Conservation (phyloP, 2,329 filamentous ascomycete species). For the Neoscytalidium dimidiatum region DNA sequence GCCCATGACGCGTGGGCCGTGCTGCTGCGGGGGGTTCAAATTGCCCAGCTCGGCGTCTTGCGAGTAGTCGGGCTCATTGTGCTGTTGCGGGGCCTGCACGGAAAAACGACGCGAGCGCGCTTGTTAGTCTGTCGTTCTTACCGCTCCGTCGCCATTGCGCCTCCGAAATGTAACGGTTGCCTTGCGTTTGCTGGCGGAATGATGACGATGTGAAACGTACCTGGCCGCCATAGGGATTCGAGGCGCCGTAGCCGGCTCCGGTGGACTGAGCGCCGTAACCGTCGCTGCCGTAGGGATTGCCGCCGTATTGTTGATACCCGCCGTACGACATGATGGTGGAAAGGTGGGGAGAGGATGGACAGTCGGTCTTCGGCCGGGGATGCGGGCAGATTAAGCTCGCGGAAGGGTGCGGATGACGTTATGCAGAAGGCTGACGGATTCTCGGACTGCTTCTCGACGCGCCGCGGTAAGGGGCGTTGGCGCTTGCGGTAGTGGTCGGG, state of each 20-base stretch:
- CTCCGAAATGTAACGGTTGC: neutral
- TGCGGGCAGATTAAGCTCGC: constrained; percentile 5
- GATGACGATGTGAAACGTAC: constrained; percentile 5
- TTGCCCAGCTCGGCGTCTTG: constrained; percentile 30
- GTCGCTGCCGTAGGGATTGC: constrained; percentile 60
- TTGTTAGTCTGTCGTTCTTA: constrained; percentile 24
- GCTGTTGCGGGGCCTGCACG: constrained; percentile 27
- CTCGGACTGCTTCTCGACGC: neutral
- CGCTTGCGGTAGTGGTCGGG: neutral
- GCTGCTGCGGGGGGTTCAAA: constrained; percentile 29
- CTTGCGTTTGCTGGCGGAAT: neutral
- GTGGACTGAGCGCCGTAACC: constrained; percentile 38
- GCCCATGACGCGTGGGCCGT: constrained; percentile 53
- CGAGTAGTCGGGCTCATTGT: constrained; percentile 41
- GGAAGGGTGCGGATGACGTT: constrained; percentile 19
- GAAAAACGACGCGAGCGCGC: constrained; percentile 29
- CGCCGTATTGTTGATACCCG: constrained; percentile 50
- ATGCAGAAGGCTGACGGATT: constrained; percentile 9
- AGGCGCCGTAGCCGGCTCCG: constrained; percentile 22
- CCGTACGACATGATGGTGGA: constrained; percentile 26
- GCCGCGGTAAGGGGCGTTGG: constrained; percentile 8
- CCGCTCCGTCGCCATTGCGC: neutral
- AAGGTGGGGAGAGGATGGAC: constrained; percentile 22
- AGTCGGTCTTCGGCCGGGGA: neutral
- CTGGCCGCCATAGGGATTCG: constrained; percentile 41